These are phyloP conservation scores for Pseudocercospora pini-densiflorae DNA, from an alignment of 2,329 filamentous ascomycete genomes.

Conservation along the genomic window DNA sequence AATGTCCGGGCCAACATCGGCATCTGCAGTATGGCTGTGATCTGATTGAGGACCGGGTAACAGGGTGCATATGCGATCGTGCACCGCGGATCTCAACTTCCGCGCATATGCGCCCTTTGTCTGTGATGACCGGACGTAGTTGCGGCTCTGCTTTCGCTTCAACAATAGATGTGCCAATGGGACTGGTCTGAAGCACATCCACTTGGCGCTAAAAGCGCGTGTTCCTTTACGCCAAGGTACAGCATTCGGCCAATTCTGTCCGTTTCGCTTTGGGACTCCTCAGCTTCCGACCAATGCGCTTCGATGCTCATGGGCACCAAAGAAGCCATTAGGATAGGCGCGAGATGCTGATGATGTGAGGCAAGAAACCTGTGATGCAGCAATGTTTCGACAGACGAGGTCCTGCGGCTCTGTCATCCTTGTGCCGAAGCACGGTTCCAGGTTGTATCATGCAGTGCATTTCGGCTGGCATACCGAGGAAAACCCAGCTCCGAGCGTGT, in stretches of 20 bases:
- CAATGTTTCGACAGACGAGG: background rate
- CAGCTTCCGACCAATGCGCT: background rate
- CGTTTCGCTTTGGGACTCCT: background rate
- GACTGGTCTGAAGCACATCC: background rate
- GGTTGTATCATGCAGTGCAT: background rate
- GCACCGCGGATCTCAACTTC: slow-evolving; percentile 3
- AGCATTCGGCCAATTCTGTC: background rate
- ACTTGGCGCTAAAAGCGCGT: background rate
- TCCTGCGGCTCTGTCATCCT: slow-evolving; percentile 1
- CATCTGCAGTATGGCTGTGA: background rate
- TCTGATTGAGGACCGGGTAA: background rate
- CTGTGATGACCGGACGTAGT: background rate
- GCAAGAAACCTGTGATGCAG: background rate
- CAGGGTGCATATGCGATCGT: slow-evolving; percentile 3
- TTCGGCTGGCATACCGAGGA: slow-evolving; percentile 3
- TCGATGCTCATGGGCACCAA: background rate
- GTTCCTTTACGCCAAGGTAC: background rate
- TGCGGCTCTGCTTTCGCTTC: slow-evolving; percentile 2
- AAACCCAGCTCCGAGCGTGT: background rate
- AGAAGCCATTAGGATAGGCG: background rate
- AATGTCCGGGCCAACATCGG: background rate
- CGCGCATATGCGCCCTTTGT: background rate
- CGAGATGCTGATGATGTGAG: background rate
- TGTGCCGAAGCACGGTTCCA: slow-evolving; percentile 3
- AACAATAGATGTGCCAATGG: background rate